Evolutionary conservation across 495 filamentous ascomycete species (phyloP).

Genomic region (Thozetella sp.): DNA sequence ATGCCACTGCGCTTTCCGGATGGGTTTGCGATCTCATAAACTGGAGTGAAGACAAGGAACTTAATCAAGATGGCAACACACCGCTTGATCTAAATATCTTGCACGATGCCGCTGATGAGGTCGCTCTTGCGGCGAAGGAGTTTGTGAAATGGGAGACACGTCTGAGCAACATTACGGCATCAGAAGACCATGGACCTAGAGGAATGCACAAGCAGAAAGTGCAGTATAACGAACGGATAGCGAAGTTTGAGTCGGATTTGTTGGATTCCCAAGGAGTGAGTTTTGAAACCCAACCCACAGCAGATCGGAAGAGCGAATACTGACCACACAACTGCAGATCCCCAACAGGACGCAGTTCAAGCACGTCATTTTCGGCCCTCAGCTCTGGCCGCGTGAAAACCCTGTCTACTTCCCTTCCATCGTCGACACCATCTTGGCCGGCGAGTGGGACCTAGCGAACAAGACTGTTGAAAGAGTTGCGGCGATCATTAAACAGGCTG

Average conservation of each 20-base stretch:
- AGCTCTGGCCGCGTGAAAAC: conserved; percentile 76
- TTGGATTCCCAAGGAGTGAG: conserved; percentile 80
- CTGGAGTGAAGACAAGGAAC: conserved; percentile 59
- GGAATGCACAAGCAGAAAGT: conserved; percentile 63
- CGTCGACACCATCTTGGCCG: conserved; percentile 73
- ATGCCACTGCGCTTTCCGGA: conserved; percentile 55
- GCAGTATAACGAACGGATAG: conserved; percentile 72
- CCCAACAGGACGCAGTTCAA: conserved; percentile 93
- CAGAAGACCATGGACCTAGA: conserved; percentile 70
- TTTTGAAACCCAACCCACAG: conserved; percentile 12
- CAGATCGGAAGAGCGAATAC: conserved; percentile 10
- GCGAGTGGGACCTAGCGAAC: conserved; percentile 72
- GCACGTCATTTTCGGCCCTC: conserved; percentile 86
- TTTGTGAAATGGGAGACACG: conserved; percentile 77
- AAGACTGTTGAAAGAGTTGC: conserved; percentile 74
- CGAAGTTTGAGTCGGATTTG: conserved; percentile 79
- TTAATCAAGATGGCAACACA: conserved; percentile 34
- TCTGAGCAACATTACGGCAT: conserved; percentile 67
- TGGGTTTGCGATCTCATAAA: conserved; percentile 68
- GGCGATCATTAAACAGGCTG: conserved; percentile 66
- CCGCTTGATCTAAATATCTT: conserved; percentile 60
- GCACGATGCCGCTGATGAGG: conserved; percentile 58
- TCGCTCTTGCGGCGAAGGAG: conserved; percentile 56
- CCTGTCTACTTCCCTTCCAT: conserved; percentile 84
- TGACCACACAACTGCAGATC: conserved; percentile 49